Evolutionary conservation across 1,139 yeast species (phyloP).

Genomic region (Protomyces pachydermus): DNA sequence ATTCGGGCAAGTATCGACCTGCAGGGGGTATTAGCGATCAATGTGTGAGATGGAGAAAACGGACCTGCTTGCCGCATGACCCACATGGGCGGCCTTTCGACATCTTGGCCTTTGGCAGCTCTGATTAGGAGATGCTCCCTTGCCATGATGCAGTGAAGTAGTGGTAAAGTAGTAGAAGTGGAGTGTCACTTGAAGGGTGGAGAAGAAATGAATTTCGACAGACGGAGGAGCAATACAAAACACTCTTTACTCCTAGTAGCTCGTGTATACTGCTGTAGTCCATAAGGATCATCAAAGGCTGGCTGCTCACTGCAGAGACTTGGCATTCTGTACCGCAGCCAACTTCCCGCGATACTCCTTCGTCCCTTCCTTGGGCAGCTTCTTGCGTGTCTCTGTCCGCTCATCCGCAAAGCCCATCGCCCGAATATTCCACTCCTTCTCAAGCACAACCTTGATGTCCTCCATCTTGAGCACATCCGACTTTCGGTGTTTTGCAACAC

Average conservation of each 20-base stretch:
- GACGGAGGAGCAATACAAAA: no score
- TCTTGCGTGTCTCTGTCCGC: constrained; percentile 77
- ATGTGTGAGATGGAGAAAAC: background rate
- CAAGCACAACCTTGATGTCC: constrained; percentile 87
- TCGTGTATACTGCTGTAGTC: no score
- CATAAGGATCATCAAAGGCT: no score
- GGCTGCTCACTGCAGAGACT: constrained; percentile 16
- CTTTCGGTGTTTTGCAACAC: constrained; percentile 89
- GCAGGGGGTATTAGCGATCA: constrained; percentile 46
- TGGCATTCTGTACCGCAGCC: constrained; percentile 51
- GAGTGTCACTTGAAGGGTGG: no score
- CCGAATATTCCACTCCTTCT: constrained; percentile 91
- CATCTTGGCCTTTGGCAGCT: constrained; percentile 76
- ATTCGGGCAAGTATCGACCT: constrained; percentile 66
- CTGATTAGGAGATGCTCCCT: constrained; percentile 49
- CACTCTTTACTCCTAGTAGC: no score
- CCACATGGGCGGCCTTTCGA: constrained; percentile 98
- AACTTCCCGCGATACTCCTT: constrained; percentile 64
- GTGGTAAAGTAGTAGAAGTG: no score
- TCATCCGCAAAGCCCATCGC: constrained; percentile 91
- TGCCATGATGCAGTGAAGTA: background rate
- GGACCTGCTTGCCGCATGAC: constrained; percentile 48
- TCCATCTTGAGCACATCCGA: constrained; percentile 81
- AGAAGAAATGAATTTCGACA: no score
- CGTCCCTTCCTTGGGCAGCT: constrained; percentile 61